These are phyloP conservation scores for Wilcoxina mikolae DNA, from an alignment of 495 filamentous ascomycete genomes.

Conservation along the genomic window DNA sequence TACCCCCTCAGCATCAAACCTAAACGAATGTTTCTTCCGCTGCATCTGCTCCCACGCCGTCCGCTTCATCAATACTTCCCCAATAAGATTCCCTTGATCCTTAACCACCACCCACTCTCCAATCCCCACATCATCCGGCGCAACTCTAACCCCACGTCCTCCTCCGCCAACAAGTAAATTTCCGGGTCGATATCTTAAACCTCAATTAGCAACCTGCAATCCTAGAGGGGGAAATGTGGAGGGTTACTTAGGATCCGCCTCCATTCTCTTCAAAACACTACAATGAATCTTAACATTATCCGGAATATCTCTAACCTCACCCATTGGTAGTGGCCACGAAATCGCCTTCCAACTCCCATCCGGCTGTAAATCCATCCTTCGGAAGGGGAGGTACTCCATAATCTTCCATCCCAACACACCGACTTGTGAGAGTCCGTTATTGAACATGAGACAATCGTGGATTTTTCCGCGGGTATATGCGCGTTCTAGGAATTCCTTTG, in stretches of 20 bases:
- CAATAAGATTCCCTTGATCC: conserved; percentile 49
- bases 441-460: conserved; percentile 61
- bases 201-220: not conserved
- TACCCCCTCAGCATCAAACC: too few species aligned
- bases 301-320: conserved; percentile 71
- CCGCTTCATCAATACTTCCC: conserved; percentile 38
- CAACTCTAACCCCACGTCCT: conserved; percentile 49
- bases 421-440: conserved; percentile 42
- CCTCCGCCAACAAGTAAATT: conserved; percentile 73
- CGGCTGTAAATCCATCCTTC: conserved; percentile 59
- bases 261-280: conserved; percentile 60
- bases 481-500: conserved; percentile 12
- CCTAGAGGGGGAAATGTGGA: not conserved
- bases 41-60: conserved; percentile 6
- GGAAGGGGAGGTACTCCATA: conserved; percentile 77
- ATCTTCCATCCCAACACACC: conserved; percentile 61
- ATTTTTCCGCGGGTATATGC: conserved; percentile 39
- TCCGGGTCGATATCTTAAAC: conserved; percentile 51
- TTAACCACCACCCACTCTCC: conserved; percentile 58
- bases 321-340: conserved; percentile 61
- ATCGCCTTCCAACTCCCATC: conserved; percentile 75
- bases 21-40: not conserved
- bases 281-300: conserved; percentile 49
- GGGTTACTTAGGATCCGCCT: conserved; percentile 33
- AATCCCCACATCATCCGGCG: conserved; percentile 47